Evolutionary conservation across 768 basidiomycete species (phyloP), one percentile per base, ranked within the genome.

Genomic region (Lyophyllum decastes): DNA sequence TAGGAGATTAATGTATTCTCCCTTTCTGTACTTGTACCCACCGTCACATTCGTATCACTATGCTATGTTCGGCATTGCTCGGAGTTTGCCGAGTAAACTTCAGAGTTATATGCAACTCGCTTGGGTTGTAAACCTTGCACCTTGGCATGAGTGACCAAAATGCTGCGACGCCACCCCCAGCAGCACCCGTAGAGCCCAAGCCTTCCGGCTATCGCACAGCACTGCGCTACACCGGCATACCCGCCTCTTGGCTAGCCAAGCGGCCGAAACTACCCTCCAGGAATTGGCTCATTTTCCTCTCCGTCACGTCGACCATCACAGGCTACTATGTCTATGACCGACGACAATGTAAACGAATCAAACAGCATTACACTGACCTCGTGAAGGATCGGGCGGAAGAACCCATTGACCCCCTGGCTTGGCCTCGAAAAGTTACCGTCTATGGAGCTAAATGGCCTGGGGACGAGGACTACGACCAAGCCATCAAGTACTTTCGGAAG

Each of bases 231-330:
- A 89, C 83, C 1, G 86, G 86, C 54, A 81, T 87, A 14, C 85
- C 86, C 25, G 78, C 86, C 16, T 88, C 88, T 49, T 94, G 93
- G 84, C 79, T 97, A 40, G 83, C 87, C 63, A 92, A 90, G 70
- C 84, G 90, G 34, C 95, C 95, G 2, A 86, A 84, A 61, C 80
- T 95, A 16, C 96, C 95, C 3, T 94, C 92, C 0, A 83, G 93
- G 60, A 97, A 97, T 66, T 95, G 94, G 94, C 84, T 93, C 62
- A 94, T 96, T 66, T 98, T 98, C 76, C 81, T 94, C 55, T 80
- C 86, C 26, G 73, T 94, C 64, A 88, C 92, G 4, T 86, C 87
- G 14, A 81, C 88, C 6, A 64, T 90, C 30, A 66, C 87, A 2
- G 90, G 89, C 22, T 80, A 83, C 54, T 97, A 94, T 76, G 76